Evolutionary conservation across 805 yeast genomes (phyloP), one percentile per base, ranked within the genome.

Genomic region (Schizosaccharomyces lindneri): DNA sequence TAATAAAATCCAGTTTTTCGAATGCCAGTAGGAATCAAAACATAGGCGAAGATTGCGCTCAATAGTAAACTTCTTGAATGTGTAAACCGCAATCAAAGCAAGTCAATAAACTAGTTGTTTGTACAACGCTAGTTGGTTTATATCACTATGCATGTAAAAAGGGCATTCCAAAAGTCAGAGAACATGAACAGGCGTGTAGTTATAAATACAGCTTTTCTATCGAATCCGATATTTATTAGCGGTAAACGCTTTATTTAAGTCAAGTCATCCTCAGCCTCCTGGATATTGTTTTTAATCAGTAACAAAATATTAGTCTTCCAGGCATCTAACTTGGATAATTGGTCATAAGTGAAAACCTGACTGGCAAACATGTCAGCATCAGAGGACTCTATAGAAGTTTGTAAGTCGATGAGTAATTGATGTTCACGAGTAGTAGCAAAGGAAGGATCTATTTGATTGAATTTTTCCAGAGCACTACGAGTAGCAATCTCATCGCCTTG

Each of bases 401-500:
- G 75, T 43, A 93, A 71, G 60, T 82, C 85, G 59, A 74, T 74
- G 48, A 85, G 73, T 64, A 90, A 76, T 65, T 79, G 80, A 69
- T 75, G 82, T 70, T 93, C 97, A 66, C 94, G 79, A 7, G 82
- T 75, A 43, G 72, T 71, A 55, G 77, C 80, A 70, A 89, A 90
- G 57, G 82, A 74, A 7, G 87, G 81, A 68, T 89, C 97, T 76
- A 89, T 82, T 46, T 76, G 79, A 13, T 75, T 69, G 63, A 81
- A 85, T 63, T 79, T 79, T 39, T 79, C 81, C 61, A 85, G 71
- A 46, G 87, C 79, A 67, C 85, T 83, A 62, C 79, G 78, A 0
- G 95, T 95, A 60, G 94, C 95, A 43, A 94, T 89, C 48, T 80
- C 75, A 71, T 93, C 98, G 61, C 72, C 87, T 63, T 81, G 80